Conservation (phyloP, 805 yeast genomes). For the Wickerhamomyces mucosus region DNA sequence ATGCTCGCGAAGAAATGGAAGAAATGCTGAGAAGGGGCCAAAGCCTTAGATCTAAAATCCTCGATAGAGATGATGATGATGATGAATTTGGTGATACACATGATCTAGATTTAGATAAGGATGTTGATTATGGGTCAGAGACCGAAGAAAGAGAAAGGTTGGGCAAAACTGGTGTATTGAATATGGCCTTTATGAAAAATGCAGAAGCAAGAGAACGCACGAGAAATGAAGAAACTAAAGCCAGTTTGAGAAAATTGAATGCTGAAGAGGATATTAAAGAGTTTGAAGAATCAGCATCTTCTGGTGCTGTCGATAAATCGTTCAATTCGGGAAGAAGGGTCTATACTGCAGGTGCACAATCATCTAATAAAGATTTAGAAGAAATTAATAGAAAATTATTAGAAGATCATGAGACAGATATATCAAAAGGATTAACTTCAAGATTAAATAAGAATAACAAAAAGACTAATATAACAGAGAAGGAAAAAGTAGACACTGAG, state of each 20-base stretch:
- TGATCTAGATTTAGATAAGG: constrained; percentile 41
- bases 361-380: constrained; percentile 23
- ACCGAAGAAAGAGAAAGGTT: constrained; percentile 30
- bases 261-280: constrained; percentile 34
- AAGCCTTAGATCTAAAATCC: constrained; percentile 56
- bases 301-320: constrained; percentile 34
- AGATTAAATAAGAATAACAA: constrained; percentile 24
- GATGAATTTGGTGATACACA: constrained; percentile 30
- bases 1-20: constrained; percentile 81
- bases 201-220: constrained; percentile 66
- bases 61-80: constrained; percentile 41
- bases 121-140: constrained; percentile 34
- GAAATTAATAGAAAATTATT: constrained; percentile 26
- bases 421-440: constrained; percentile 34
- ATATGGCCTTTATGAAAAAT: constrained; percentile 91
- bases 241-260: constrained; percentile 40
- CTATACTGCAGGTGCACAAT: constrained; percentile 49
- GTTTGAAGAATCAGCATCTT: constrained; percentile 26
- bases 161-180: constrained; percentile 84
- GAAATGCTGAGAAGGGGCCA: constrained; percentile 91
- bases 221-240: constrained; percentile 46
- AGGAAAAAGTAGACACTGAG: constrained; percentile 5
- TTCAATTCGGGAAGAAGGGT: constrained; percentile 73
- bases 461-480: constrained; percentile 3
- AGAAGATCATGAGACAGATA: constrained; percentile 42